A percentile compares a stretch with the other conserved stretches of the same genome.
These are phyloP conservation scores for Cryptococcus amylolentus DNA, from an alignment of 1,284 basidiomycete species.

Conservation along the genomic window DNA sequence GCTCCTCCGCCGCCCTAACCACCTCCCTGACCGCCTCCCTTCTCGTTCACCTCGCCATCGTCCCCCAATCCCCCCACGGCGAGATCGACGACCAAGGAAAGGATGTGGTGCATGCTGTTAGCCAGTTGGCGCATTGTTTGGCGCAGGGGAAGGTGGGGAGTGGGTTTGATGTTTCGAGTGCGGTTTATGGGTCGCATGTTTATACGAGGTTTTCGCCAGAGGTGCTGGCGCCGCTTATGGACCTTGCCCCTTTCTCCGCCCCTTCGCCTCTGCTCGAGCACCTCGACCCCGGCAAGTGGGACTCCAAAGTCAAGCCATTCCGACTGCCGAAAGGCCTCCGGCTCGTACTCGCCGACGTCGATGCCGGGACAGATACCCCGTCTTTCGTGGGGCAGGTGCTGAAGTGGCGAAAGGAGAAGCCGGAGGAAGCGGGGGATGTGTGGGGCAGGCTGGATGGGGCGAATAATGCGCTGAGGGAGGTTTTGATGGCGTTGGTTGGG, in stretches of 20 bases:
- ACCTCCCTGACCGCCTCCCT: constrained; percentile 87
- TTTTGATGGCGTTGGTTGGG: constrained; percentile 31
- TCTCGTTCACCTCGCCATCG: constrained; percentile 65
- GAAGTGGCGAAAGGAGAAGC: constrained; percentile 70
- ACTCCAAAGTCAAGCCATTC: constrained; percentile 59
- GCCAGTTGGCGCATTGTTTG: constrained; percentile 91
- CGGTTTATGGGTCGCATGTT: constrained; percentile 90
- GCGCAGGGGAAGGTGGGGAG: constrained; percentile 98
- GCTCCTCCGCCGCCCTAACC: constrained; percentile 93
- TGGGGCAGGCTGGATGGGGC: constrained; percentile 65
- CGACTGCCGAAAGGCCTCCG: constrained; percentile 73
- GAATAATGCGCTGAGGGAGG: constrained; percentile 37
- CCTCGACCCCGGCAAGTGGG: constrained; percentile 29
- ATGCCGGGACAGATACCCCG: constrained; percentile 89
- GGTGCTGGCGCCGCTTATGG: constrained; percentile 67
- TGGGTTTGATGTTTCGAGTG: constrained; percentile 93
- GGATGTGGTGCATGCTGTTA: constrained; percentile 78
- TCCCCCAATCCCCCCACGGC: constrained; percentile 25
- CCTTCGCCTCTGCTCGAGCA: not conserved
- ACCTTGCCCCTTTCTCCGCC: constrained; percentile 15
- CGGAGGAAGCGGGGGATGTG: constrained; percentile 60
- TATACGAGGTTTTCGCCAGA: constrained; percentile 84
- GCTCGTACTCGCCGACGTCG: constrained; percentile 85
- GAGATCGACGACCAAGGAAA: constrained; percentile 3
- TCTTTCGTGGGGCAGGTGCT: constrained; percentile 83